These are phyloP conservation scores for Pezicula neosporulosa DNA, from an alignment of 2,329 filamentous ascomycete species.

Conservation along the genomic window DNA sequence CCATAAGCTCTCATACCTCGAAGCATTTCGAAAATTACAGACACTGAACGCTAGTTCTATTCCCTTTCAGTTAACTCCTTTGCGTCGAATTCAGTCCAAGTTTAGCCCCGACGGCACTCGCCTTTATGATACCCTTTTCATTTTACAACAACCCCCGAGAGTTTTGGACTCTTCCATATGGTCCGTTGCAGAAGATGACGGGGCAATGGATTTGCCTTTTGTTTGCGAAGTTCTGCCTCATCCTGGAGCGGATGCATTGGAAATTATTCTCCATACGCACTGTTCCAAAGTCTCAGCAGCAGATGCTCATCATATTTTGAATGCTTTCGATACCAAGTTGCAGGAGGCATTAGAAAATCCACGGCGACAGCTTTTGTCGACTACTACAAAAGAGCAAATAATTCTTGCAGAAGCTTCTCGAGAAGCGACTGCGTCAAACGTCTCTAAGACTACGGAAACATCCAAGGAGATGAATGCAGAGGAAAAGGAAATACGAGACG, in stretches of 20 bases:
- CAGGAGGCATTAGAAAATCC: constrained; percentile 22
- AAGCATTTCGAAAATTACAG: constrained; percentile 27
- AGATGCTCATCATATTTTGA: constrained; percentile 15
- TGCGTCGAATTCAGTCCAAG: constrained; percentile 65
- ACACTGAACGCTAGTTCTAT: constrained; percentile 56
- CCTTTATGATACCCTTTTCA: constrained; percentile 77
- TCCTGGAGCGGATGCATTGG: constrained; percentile 45
- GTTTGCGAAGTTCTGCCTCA: constrained; percentile 72
- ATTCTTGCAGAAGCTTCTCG: constrained; percentile 5
- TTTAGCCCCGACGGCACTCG: constrained; percentile 40
- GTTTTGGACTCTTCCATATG: constrained; percentile 54
- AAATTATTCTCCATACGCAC: constrained; percentile 61
- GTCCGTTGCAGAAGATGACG: constrained; percentile 52
- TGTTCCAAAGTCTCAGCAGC: constrained; percentile 31
- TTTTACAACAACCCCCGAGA: constrained; percentile 67
- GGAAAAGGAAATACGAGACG: constrained; percentile 38
- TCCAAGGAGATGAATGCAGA: constrained; percentile 15
- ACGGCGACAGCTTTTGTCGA: constrained; percentile 21
- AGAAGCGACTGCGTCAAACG: neutral
- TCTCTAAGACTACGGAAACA: neutral
- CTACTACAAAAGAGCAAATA: constrained; percentile 16
- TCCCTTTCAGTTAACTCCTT: constrained; percentile 69
- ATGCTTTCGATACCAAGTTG: constrained; percentile 19
- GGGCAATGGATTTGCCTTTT: constrained; percentile 72
- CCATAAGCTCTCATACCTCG: constrained; percentile 40